Conservation (phyloP, 2,329 filamentous ascomycete genomes). For the Leptodontidium sp. region DNA sequence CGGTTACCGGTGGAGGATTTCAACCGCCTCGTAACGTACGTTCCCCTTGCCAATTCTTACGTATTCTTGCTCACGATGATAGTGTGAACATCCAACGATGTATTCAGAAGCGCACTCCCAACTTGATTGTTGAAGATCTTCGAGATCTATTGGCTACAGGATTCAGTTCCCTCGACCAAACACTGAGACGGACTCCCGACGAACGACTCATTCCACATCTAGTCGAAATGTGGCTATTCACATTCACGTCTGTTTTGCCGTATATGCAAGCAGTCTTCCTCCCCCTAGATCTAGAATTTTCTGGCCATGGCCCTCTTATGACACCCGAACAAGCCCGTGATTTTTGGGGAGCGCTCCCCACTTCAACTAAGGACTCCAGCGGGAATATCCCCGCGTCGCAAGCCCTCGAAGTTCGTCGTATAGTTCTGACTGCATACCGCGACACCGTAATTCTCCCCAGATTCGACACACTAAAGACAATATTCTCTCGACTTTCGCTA, state of each 20-base stretch:
- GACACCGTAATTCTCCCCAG: slow-evolving; percentile 89
- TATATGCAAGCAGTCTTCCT: slow-evolving; percentile 97
- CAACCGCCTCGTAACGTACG: slow-evolving; percentile 74
- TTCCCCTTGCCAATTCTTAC: slow-evolving; percentile 17
- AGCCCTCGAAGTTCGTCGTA: slow-evolving; percentile 84
- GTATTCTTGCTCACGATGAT: slow-evolving; percentile 27
- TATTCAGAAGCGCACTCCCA: slow-evolving; percentile 75
- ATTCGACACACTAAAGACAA: slow-evolving; percentile 86
- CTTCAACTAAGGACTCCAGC: slow-evolving; percentile 51
- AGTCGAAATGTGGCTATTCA: slow-evolving; percentile 93
- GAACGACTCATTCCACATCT: slow-evolving; percentile 89
- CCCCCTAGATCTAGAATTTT: slow-evolving; percentile 91
- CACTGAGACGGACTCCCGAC: slow-evolving; percentile 79
- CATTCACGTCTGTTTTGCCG: slow-evolving; percentile 88
- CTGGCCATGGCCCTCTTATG: slow-evolving; percentile 83
- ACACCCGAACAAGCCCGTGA: slow-evolving; percentile 80
- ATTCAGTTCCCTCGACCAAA: slow-evolving; percentile 86
- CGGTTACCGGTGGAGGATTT: slow-evolving; percentile 85
- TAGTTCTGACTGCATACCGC: slow-evolving; percentile 87
- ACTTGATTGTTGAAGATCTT: slow-evolving; percentile 77
- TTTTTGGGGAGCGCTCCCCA: slow-evolving; percentile 82
- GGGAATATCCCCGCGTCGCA: slow-evolving; percentile 55
- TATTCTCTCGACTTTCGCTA: slow-evolving; percentile 88
- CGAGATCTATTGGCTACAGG: slow-evolving; percentile 80
- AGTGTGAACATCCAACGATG: slow-evolving; percentile 71